phyloP scores from a whole-genome alignment of 2,329 filamentous ascomycete genomes.

The Whalleya microplaca region DNA sequence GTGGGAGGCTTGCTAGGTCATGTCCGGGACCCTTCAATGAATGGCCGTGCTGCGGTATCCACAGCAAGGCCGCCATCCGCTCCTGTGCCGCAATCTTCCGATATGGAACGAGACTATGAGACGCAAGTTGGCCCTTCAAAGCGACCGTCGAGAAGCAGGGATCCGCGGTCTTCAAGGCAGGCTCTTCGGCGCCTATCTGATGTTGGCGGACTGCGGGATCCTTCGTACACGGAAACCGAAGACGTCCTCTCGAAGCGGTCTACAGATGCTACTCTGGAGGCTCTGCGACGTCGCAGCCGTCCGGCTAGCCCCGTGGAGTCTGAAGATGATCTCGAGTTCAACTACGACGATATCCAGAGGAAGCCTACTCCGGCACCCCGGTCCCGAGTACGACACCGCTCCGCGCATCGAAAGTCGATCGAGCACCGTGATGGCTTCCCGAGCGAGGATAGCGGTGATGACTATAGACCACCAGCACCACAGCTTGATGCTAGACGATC shows the following conservation, averaged over 20 bases:
- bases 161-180: neutral
- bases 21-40: neutral
- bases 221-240: neutral
- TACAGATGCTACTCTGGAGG: conserved; percentile 3
- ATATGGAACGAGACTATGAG: neutral
- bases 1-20: conserved; percentile 1
- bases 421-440: neutral
- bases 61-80: neutral
- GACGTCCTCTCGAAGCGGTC: conserved; percentile 2
- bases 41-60: neutral
- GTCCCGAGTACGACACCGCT: neutral
- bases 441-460: neutral
- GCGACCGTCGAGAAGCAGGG: neutral
- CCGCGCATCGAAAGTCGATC: neutral
- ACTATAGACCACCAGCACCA: neutral
- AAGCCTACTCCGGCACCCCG: neutral
- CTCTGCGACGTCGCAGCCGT: conserved; percentile 1
- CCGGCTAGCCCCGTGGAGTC: neutral
- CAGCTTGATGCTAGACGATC: neutral
- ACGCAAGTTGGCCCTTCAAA: neutral
- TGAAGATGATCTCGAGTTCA: neutral
- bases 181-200: neutral
- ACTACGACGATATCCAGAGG: neutral
- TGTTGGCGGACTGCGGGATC: neutral
- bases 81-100: neutral